Percentiles rank a stretch among this genome's conserved stretches.
phyloP scores from a whole-genome alignment of 768 basidiomycete species.

The Galerina sulciceps region DNA sequence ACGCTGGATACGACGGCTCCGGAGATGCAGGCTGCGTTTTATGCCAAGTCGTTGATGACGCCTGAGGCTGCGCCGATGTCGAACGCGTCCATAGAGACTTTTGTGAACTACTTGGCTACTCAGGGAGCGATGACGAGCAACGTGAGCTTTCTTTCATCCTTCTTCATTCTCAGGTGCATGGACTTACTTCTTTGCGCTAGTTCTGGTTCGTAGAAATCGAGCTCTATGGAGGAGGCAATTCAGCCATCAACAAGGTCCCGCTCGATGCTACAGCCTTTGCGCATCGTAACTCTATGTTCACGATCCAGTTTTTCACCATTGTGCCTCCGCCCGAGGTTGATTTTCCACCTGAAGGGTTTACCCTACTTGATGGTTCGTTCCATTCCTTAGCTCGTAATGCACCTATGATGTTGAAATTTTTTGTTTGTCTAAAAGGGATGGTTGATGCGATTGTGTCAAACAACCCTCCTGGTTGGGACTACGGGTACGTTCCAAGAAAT shows the following conservation, averaged over 20 bases:
- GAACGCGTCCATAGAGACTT: conserved; percentile 33
- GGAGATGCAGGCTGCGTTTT: conserved; percentile 44
- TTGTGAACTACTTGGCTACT: conserved; percentile 42
- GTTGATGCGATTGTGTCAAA: conserved; percentile 34
- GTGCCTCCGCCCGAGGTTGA: conserved; percentile 37
- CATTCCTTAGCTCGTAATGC: neutral
- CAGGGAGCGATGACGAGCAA: conserved; percentile 38
- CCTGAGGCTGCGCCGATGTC: conserved; percentile 38
- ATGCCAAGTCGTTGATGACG: conserved; percentile 47
- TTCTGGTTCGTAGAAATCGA: conserved; percentile 40
- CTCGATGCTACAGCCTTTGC: conserved; percentile 47
- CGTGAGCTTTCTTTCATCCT: conserved; percentile 17
- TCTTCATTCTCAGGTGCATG: too few species aligned
- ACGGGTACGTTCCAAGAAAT: conserved; percentile 27
- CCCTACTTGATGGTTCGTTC: conserved; percentile 44
- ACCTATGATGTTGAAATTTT: too few species aligned
- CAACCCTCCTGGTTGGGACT: conserved; percentile 37
- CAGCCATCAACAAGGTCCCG: conserved; percentile 46
- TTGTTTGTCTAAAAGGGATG: conserved; percentile 26
- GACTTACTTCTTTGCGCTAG: conserved; percentile 1
- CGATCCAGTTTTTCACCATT: conserved; percentile 55
- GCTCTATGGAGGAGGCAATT: conserved; percentile 48
- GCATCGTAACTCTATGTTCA: conserved; percentile 46
- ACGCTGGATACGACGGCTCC: conserved; percentile 29
- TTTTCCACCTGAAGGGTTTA: conserved; percentile 48